Evolutionary conservation across 106 monocot genomes (phyloP), one percentile per base, ranked within the genome.

Genomic region (Platanthera zijinensis): DNA sequence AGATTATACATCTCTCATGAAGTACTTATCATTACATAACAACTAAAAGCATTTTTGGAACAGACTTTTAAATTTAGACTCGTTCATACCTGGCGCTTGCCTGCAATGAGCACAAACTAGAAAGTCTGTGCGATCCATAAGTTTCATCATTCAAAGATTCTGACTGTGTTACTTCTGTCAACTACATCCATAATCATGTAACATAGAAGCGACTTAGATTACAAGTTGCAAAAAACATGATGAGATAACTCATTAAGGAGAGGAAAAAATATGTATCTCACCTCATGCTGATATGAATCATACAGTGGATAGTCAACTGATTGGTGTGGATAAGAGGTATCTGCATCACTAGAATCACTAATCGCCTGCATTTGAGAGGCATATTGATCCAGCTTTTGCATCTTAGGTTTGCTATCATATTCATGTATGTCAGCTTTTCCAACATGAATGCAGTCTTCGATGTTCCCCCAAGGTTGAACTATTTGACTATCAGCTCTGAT

Each of bases 341-440:
- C 46, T 69, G 12, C 39, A 46, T 14, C 45, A 45, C 13, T 46
- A 10, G 69, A 18, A 61, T 61, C 15, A 18, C 75, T 57, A 28
- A 46, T 15, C 12, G 10, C 47, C 10, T 69, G 69, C 45, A 46
- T 45, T 9, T 71, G 51, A 75, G 83, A 90, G 15, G 54, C 74
- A 46, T 39, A 80, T 66, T 78, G 52, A 50, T 81, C 78, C 8
- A 85, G 45, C 63, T 74, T 87, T 54, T 75, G 62, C 59, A 85
- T 68, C 56, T 57, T 76, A 51, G 75, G 67, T 28, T 78, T 71
- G 77, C 85, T 85, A 56, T 80, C 74, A 45, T 7, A 13, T 69
- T 69, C 69, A 10, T 14, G 12, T 12, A 15, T 32, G 21, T 46
- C 69, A 69, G 2, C 10, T 5, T 32, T 46, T 11, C 14, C 19